These are phyloP conservation scores for Colletotrichum sp. DNA, from an alignment of 2,329 filamentous ascomycete genomes.

Conservation along the genomic window DNA sequence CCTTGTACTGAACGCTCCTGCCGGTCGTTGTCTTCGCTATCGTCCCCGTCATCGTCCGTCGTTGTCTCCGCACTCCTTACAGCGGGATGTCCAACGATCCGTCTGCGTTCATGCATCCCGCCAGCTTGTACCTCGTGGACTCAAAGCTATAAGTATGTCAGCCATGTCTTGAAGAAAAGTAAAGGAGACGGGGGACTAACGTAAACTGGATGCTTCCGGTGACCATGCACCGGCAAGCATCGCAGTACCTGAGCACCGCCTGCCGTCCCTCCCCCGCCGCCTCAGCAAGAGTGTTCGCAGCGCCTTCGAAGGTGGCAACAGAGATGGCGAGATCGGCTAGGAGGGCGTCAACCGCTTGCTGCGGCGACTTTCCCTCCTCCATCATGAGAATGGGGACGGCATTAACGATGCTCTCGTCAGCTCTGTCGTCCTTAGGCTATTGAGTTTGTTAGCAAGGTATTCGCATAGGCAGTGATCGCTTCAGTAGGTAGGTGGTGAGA, in stretches of 20 bases:
- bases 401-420: slow-evolving; percentile 31
- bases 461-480: background rate
- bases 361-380: slow-evolving; percentile 19
- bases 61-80: slow-evolving; percentile 6
- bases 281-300: slow-evolving; percentile 20
- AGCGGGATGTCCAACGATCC: slow-evolving; percentile 37
- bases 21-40: background rate
- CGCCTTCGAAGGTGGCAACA: slow-evolving; percentile 28
- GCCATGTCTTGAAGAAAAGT: background rate
- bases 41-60: background rate
- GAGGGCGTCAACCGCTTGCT: slow-evolving; percentile 22
- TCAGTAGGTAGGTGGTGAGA: background rate
- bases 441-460: background rate
- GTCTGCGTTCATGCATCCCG: slow-evolving; percentile 31
- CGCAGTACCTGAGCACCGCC: slow-evolving; percentile 27
- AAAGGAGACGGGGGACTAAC: slow-evolving; percentile 24
- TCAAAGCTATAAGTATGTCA: slow-evolving; percentile 27
- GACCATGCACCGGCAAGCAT: slow-evolving; percentile 34
- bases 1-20: background rate
- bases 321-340: slow-evolving; percentile 24
- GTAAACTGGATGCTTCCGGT: slow-evolving; percentile 37
- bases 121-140: slow-evolving; percentile 37
- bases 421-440: background rate
- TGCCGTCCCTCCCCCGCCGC: background rate
- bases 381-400: slow-evolving; percentile 30